A percentile compares a stretch with the other conserved stretches of the same genome.
phyloP scores from a whole-genome alignment of 371 early-diverging fungal genomes.

The Apophysomyces variabilis region DNA sequence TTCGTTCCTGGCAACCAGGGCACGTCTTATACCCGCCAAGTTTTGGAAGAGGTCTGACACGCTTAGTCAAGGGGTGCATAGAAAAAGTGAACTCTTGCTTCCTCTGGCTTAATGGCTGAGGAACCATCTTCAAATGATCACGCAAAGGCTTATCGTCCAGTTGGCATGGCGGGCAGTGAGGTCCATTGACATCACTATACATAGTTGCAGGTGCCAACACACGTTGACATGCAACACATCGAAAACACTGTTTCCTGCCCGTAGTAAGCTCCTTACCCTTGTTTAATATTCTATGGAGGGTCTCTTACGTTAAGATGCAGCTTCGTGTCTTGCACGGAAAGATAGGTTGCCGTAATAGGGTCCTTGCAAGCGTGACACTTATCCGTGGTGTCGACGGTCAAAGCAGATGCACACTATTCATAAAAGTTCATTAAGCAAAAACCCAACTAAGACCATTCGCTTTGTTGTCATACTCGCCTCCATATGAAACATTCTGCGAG shows the following conservation, averaged over 20 bases:
- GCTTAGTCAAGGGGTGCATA: slow-evolving; percentile 27
- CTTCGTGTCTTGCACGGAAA: slow-evolving; percentile 22
- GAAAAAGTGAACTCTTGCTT: too few relatives aligned
- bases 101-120: neutral
- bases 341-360: slow-evolving; percentile 28
- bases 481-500: slow-evolving; percentile 38
- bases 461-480: slow-evolving; percentile 22
- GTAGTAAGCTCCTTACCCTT: neutral
- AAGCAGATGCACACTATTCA: slow-evolving; percentile 24
- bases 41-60: slow-evolving; percentile 39
- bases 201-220: slow-evolving; percentile 36
- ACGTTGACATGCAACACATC: slow-evolving; percentile 40
- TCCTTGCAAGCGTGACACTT: slow-evolving; percentile 26
- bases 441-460: neutral
- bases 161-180: slow-evolving; percentile 39
- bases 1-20: slow-evolving; percentile 43
- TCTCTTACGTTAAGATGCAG: slow-evolving; percentile 35
- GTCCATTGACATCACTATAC: slow-evolving; percentile 32
- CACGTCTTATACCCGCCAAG: slow-evolving; percentile 43
- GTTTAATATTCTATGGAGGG: neutral
- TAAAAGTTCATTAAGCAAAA: neutral
- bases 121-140: neutral
- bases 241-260: slow-evolving; percentile 37
- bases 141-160: slow-evolving; percentile 1
- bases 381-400: neutral